Percentiles rank a stretch among this genome's conserved stretches.
phyloP scores from a whole-genome alignment of 1,284 basidiomycete genomes.

The Puccinia horiana region DNA sequence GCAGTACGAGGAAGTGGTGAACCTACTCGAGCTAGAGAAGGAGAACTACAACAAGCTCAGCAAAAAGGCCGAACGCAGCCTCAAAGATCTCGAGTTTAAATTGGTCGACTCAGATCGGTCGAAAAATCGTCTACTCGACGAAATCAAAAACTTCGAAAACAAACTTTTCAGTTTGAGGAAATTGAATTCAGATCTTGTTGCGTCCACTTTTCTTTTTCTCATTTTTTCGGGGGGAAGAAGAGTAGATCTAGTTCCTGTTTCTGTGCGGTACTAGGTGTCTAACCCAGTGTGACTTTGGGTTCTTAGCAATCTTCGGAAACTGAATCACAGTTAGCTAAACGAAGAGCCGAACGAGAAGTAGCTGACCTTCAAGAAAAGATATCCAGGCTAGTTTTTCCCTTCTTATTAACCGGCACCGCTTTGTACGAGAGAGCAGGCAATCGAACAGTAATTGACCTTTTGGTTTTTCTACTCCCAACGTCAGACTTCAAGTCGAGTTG shows the following conservation, averaged over 20 bases:
- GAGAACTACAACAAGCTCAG: conserved; percentile 59
- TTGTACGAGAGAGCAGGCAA: too few species aligned
- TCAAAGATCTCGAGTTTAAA: conserved; percentile 50
- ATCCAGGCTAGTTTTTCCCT: conserved; percentile 63
- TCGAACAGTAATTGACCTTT: neutral
- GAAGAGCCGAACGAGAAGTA: conserved; percentile 73
- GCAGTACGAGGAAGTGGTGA: conserved; percentile 71
- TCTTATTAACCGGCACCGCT: neutral
- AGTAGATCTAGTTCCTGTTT: conserved; percentile 56
- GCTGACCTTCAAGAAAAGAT: conserved; percentile 71
- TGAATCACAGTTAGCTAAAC: conserved; percentile 69
- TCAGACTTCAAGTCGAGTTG: conserved; percentile 48
- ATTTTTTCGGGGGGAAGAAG: conserved; percentile 66
- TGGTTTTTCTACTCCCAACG: neutral
- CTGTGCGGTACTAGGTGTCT: conserved; percentile 48
- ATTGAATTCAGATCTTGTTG: conserved; percentile 55
- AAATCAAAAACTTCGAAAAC: conserved; percentile 51
- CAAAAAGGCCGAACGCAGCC: conserved; percentile 41
- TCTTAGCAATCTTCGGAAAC: conserved; percentile 71
- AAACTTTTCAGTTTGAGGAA: conserved; percentile 53
- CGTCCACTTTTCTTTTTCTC: conserved; percentile 65
- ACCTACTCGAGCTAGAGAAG: conserved; percentile 65
- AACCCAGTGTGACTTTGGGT: neutral
- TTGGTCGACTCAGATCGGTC: conserved; percentile 50
- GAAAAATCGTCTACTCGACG: conserved; percentile 47